Evolutionary conservation across 768 basidiomycete species (phyloP), one percentile per base, ranked within the genome.

Genomic region (Russula foetens): DNA sequence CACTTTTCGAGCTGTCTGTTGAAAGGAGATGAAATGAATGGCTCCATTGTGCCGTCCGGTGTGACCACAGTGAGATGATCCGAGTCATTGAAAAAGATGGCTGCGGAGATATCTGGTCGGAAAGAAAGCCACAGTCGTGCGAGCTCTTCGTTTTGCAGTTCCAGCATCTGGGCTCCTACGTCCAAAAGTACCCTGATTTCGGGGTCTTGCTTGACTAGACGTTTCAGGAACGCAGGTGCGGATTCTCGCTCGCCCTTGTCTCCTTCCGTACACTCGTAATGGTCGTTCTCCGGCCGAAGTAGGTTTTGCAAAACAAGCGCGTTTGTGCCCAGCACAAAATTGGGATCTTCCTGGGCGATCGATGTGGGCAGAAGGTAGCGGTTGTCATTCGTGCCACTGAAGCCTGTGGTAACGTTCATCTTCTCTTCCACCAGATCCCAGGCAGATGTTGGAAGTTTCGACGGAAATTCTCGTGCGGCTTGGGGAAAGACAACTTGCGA

Each of bases 331-430:
- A 70, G 64, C 54, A 81, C 78, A 24, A 67, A 72, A 0, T 69
- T 66, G 0, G 73, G 73, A 55, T 79, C 76, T 9, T 63, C 50
- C 53, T 78, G 78, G 2, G 60, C 52, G 14, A 77, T 74, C 2
- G 74, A 68, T 0, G 69, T 60, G 0, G 76, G 76, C 12, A 77
- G 55, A 12, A 74, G 63, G 62, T 70, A 65, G 15, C 69, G 71
- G 29, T 75, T 74, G 59, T 83, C 82, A 51, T 83, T 83, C 1
- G 82, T 83, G 9, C 81, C 82, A 52, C 80, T 82, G 63, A 83
- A 83, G 4, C 79, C 80, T 0, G 80, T 81, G 1, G 72, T 79
- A 17, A 73, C 26, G 21, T 72, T 62, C 11, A 29, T 31, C 48
- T 72, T 78, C 2, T 56, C 59, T 53, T 77, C 76, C 0, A 77